phyloP scores from a whole-genome alignment of 2,329 filamentous ascomycete genomes.

The Plectosphaerella sp. region DNA sequence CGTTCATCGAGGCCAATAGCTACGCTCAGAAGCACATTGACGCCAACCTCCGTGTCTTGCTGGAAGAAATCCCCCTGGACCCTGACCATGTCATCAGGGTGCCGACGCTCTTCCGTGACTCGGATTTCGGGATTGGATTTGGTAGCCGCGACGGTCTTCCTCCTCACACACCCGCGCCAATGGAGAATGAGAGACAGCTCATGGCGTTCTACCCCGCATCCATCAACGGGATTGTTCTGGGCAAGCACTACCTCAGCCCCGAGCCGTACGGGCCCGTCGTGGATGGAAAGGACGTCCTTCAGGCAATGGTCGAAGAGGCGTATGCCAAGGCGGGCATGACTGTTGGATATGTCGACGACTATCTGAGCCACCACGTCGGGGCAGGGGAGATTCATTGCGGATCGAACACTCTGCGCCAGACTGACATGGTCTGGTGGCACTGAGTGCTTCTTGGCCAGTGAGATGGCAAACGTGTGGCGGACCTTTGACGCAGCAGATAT shows the following conservation, averaged over 20 bases:
- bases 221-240: slow-evolving; percentile 16
- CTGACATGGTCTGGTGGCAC: slow-evolving; percentile 11
- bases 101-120: slow-evolving; percentile 13
- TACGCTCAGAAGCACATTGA: slow-evolving; percentile 11
- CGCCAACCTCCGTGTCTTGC: slow-evolving; percentile 3
- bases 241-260: slow-evolving; percentile 12
- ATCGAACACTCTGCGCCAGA: slow-evolving; percentile 11
- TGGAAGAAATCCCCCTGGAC: slow-evolving; percentile 12
- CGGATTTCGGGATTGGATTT: not conserved
- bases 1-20: slow-evolving; percentile 5
- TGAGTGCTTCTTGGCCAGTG: not conserved
- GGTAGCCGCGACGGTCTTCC: slow-evolving; percentile 1
- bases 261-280: slow-evolving; percentile 21
- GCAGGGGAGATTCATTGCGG: slow-evolving; percentile 22
- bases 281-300: slow-evolving; percentile 18
- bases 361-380: slow-evolving; percentile 15
- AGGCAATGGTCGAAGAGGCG: slow-evolving; percentile 9
- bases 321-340: slow-evolving; percentile 16
- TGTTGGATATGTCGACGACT: slow-evolving; percentile 20
- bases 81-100: slow-evolving; percentile 17
- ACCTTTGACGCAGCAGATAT: too few relatives aligned
- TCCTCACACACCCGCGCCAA: not conserved
- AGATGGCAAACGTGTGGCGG: too few relatives aligned
- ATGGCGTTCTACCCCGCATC: slow-evolving; percentile 13
- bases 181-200: slow-evolving; percentile 5